Base-by-base conservation (phyloP, 805 yeast genomes). In the Candida schatavii region DNA sequence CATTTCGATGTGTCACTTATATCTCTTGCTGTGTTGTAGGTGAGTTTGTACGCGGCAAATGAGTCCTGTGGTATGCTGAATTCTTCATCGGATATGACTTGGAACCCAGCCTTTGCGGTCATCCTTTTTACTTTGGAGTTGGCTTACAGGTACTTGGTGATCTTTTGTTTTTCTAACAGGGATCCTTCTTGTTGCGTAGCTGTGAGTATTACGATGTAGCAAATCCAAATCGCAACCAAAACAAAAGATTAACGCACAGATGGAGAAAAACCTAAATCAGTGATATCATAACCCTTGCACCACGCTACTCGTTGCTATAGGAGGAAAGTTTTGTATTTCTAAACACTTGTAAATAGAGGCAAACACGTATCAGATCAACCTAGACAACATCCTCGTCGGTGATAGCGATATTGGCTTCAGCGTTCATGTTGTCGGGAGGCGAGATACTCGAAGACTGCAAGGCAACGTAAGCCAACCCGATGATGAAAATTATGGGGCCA, bases 401-500 rank as follows among this genome's bases (percentile, higher is more conserved):
- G 18, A 58, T 52, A 1, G 69, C 71, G 34, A 68, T 58, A 28
- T 65, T 51, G 1, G 73, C 71, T 47, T 70, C 75, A 5, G 70
- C 63, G 47, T 61, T 85, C 86, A 88, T 87, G 64, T 84, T 87
- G 43, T 78, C 85, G 15, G 96, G 97, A 22, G 89, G 84, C 40
- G 85, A 82, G 32, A 87, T 69, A 46, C 85, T 77, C 15, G 90
- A 88, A 39, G 84, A 83, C 61, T 88, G 93, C 54, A 88, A 72
- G 1, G 64, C 77, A 37, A 74, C 57, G 61, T 72, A 88, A 2
- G 63, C 75, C 18, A 78, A 56, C 22, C 96, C 96, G 19, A 80
- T 61, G 2, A 78, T 31, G 30, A 78, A 73, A n/a, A 86, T 66
- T 11, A 85, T 39, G 7, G 83, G 47, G 2, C 83, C 83, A n/a